A percentile compares a stretch with the other conserved stretches of the same genome.
Conservation (phyloP, 2,329 filamentous ascomycete species). For the Aspergillus sp. region DNA sequence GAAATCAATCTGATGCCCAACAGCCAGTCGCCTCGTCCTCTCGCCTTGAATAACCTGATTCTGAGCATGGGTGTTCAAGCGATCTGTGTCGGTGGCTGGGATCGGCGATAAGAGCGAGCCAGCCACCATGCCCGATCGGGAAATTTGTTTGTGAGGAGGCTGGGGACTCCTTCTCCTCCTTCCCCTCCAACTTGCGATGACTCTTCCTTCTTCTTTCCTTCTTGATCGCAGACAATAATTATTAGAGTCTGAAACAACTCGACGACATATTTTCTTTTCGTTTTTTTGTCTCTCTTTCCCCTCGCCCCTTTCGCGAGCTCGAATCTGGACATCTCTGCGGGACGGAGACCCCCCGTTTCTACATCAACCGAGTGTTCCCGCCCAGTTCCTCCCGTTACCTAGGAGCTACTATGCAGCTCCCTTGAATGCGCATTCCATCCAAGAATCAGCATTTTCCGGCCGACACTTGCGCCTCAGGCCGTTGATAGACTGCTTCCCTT, state of each 20-base stretch:
- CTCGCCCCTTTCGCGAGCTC: conserved; percentile 2
- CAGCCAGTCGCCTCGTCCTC: neutral
- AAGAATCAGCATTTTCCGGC: conserved; percentile 10
- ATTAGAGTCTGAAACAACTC: neutral
- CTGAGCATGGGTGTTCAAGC: neutral
- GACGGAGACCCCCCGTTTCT: conserved; percentile 27
- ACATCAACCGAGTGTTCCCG: conserved; percentile 29
- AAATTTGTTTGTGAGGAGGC: conserved; percentile 43
- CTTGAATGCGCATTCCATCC: conserved; percentile 32
- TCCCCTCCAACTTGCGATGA: conserved; percentile 15
- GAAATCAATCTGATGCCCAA: neutral
- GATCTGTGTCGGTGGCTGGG: conserved; percentile 21
- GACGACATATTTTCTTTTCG: neutral
- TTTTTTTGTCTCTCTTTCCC: conserved; percentile 3
- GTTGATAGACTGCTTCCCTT: conserved; percentile 31
- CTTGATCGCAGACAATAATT: neutral
- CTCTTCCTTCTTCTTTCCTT: conserved; percentile 12
- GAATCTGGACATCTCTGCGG: conserved; percentile 16
- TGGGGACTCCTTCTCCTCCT: conserved; percentile 18
- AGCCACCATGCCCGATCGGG: conserved; percentile 39
- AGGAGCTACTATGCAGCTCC: conserved; percentile 28
- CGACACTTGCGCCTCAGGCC: conserved; percentile 13
- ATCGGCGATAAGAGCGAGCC: conserved; percentile 30
- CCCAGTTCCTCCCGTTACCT: conserved; percentile 25
- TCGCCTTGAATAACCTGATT: neutral